Evolutionary conservation across 805 yeast species (phyloP).

Genomic region (Saturnispora diversa): DNA sequence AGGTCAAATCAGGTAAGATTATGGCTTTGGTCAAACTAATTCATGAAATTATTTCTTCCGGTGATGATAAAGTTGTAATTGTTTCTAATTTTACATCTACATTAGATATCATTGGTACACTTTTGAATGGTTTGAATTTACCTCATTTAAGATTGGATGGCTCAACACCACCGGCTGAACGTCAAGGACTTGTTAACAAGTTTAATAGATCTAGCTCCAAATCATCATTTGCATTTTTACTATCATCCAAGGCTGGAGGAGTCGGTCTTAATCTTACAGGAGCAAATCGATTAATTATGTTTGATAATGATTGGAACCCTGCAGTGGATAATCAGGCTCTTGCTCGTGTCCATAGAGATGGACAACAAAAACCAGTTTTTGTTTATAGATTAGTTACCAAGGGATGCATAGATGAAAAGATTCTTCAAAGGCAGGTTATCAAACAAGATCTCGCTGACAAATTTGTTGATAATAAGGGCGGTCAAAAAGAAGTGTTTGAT

Average conservation of each 20-base stretch:
- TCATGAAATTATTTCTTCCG: constrained; percentile 33
- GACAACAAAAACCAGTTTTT: constrained; percentile 70
- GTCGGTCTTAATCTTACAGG: constrained; percentile 86
- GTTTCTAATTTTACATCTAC: constrained; percentile 87
- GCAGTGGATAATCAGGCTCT: constrained; percentile 87
- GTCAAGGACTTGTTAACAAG: constrained; percentile 57
- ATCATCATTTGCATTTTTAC: constrained; percentile 52
- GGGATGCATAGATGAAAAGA: constrained; percentile 91
- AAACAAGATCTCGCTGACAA: constrained; percentile 72
- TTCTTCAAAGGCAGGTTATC: constrained; percentile 83
- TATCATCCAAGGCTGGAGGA: constrained; percentile 92
- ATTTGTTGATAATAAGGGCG: constrained; percentile 40
- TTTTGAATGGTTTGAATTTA: constrained; percentile 42
- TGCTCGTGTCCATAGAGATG: constrained; percentile 94
- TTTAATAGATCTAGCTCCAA: constrained; percentile 48
- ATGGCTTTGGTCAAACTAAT: constrained; percentile 50
- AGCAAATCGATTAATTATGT: constrained; percentile 74
- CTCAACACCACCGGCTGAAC: constrained; percentile 55
- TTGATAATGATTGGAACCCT: constrained; percentile 98
- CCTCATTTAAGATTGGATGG: constrained; percentile 73
- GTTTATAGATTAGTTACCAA: constrained; percentile 79
- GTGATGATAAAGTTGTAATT: constrained; percentile 69
- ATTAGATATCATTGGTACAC: constrained; percentile 60
- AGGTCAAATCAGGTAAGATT: constrained; percentile 54
- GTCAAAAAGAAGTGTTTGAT: constrained; percentile 60